These are phyloP conservation scores for Sarocladiaceae sp. DNA, from an alignment of 2,329 filamentous ascomycete genomes.

Conservation along the genomic window DNA sequence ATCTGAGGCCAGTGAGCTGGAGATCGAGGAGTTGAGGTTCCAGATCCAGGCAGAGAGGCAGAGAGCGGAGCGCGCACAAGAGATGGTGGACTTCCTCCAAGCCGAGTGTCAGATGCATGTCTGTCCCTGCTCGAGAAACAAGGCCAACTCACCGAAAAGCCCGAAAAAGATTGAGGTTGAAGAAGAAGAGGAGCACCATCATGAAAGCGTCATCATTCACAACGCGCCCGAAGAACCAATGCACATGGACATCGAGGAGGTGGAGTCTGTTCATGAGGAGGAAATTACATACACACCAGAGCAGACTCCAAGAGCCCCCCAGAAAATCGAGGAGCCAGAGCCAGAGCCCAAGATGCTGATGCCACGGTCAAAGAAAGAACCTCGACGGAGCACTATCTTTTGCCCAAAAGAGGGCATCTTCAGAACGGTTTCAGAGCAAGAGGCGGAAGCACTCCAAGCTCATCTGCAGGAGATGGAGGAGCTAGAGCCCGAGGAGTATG, in stretches of 20 bases:
- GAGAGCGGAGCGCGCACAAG: constrained; percentile 64
- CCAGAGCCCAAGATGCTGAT: background rate
- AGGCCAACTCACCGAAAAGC: constrained; percentile 7
- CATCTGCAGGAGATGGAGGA: constrained; percentile 13
- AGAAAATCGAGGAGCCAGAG: background rate
- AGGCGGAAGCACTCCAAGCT: constrained; percentile 30
- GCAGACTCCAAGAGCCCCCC: background rate
- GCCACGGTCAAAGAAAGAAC: constrained; percentile 32
- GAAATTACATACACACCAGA: background rate
- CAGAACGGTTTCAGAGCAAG: constrained; percentile 53
- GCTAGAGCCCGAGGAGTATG: constrained; percentile 13
- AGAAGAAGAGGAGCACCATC: constrained; percentile 12
- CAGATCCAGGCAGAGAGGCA: constrained; percentile 56
- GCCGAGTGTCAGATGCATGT: constrained; percentile 67
- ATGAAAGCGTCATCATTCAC: constrained; percentile 13
- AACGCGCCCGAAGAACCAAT: constrained; percentile 15
- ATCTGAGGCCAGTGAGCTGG: constrained; percentile 51
- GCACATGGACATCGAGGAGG: constrained; percentile 15
- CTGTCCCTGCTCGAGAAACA: constrained; percentile 54
- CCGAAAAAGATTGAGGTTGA: constrained; percentile 1
- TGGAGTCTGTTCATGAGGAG: constrained; percentile 2
- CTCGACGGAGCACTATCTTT: constrained; percentile 51
- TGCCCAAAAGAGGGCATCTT: constrained; percentile 61
- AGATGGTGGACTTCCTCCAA: constrained; percentile 72
- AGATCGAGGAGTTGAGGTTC: constrained; percentile 52